Conservation (phyloP, 2,329 filamentous ascomycete genomes). For the Botrytis porri region DNA sequence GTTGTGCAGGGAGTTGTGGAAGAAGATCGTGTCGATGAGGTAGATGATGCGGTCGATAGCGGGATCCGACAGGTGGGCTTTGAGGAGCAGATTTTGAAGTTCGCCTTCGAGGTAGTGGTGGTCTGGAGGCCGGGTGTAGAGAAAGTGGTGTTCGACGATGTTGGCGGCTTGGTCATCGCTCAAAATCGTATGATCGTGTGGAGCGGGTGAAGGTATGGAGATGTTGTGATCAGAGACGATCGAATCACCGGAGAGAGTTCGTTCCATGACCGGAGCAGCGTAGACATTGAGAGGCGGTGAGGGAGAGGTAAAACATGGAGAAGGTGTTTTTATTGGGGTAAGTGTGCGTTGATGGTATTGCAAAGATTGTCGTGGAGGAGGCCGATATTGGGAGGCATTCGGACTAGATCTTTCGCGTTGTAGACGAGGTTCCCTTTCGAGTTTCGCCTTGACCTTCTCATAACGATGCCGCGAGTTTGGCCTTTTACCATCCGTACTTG, state of each 20-base stretch:
- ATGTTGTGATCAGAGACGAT: constrained; percentile 34
- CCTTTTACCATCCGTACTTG: constrained; percentile 18
- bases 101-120: constrained; percentile 25
- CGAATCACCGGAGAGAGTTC: constrained; percentile 36
- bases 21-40: constrained; percentile 62
- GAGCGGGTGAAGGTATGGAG: neutral
- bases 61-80: neutral
- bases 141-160: constrained; percentile 28
- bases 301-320: neutral
- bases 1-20: constrained; percentile 53
- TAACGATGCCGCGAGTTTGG: constrained; percentile 14
- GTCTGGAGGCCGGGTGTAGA: constrained; percentile 18
- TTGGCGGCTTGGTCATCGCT: constrained; percentile 29
- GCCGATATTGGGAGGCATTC: neutral
- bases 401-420: constrained; percentile 3
- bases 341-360: constrained; percentile 7
- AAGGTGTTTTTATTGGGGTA: neutral
- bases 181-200: constrained; percentile 24
- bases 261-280: constrained; percentile 30
- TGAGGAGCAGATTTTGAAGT: constrained; percentile 7
- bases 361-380: neutral
- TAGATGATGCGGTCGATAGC: constrained; percentile 51
- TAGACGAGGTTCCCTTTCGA: constrained; percentile 4
- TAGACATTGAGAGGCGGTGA: neutral
- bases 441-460: constrained; percentile 13